These are phyloP conservation scores for Geosmithia morbida DNA, from an alignment of 2,329 filamentous ascomycete genomes.

Conservation along the genomic window DNA sequence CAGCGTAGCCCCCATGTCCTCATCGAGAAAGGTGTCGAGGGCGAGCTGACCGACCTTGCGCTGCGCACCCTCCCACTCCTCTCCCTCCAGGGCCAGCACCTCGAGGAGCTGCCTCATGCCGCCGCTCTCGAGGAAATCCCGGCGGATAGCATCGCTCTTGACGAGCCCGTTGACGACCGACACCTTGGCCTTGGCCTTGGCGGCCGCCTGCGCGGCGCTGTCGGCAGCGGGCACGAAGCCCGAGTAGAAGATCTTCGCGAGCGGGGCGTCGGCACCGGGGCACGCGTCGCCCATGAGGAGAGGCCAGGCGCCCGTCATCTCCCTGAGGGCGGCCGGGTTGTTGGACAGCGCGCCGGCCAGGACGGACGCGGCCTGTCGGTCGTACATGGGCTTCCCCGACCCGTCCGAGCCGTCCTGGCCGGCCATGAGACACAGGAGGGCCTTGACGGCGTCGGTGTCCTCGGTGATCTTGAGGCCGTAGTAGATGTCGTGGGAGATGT, in stretches of 20 bases:
- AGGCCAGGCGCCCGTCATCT: conserved; percentile 34
- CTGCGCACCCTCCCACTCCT: conserved; percentile 33
- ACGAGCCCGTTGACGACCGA: conserved; percentile 41
- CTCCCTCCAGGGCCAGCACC: conserved; percentile 31
- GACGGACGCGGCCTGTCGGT: conserved; percentile 40
- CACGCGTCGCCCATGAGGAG: conserved; percentile 24
- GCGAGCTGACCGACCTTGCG: conserved; percentile 43
- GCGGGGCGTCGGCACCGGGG: conserved; percentile 8
- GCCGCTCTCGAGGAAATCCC: conserved; percentile 36
- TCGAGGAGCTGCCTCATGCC: conserved; percentile 41
- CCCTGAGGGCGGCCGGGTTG: conserved; percentile 44
- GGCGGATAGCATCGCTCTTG: conserved; percentile 34
- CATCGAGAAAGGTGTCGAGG: conserved; percentile 52
- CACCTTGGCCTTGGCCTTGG: conserved; percentile 24
- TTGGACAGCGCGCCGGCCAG: conserved; percentile 47
- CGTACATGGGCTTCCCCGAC: conserved; percentile 18
- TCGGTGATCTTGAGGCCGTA: conserved; percentile 50
- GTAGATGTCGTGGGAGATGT: conserved; percentile 55
- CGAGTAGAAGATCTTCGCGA: conserved; percentile 25
- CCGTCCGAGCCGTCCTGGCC: conserved; percentile 10
- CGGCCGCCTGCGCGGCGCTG: conserved; percentile 9
- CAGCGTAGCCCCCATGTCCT: conserved; percentile 42
- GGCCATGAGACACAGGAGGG: conserved; percentile 42
- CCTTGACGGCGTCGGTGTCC: conserved; percentile 34
- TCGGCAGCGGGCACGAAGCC: conserved; percentile 17